A percentile compares a stretch with the other conserved stretches of the same genome.
These are phyloP conservation scores for Rhizopus sp. DNA, from an alignment of 371 early-diverging fungal species.

Conservation along the genomic window DNA sequence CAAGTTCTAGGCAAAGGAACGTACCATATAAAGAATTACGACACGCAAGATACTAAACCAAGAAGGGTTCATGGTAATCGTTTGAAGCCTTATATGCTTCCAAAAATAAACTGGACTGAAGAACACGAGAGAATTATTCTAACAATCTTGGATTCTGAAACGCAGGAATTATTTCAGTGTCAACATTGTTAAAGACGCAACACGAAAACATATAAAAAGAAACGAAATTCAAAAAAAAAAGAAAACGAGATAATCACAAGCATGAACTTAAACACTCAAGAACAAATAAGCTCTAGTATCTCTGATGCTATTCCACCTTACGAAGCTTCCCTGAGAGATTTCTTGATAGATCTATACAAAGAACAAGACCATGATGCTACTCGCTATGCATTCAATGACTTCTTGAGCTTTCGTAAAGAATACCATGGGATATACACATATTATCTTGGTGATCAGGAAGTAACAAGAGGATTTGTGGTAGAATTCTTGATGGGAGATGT, in stretches of 20 bases:
- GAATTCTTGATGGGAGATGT: too few relatives aligned
- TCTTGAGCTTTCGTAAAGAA: too few relatives aligned
- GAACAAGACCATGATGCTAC: too few relatives aligned
- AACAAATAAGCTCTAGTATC: too few relatives aligned
- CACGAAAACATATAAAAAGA: neutral
- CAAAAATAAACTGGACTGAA: neutral
- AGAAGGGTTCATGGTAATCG: constrained; percentile 1
- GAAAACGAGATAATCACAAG: neutral
- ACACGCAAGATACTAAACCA: neutral
- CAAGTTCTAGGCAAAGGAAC: neutral
- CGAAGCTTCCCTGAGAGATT: too few relatives aligned
- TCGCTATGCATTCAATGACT: too few relatives aligned
- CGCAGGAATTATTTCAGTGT: neutral
- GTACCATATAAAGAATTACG: neutral
- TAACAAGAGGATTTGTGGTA: too few relatives aligned
- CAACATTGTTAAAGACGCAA: neutral
- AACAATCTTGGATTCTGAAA: neutral
- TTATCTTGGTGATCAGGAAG: too few relatives aligned
- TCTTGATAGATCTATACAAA: too few relatives aligned
- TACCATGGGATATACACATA: too few relatives aligned
- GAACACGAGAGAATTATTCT: neutral
- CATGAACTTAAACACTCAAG: neutral
- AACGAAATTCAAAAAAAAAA: constrained; percentile 12
- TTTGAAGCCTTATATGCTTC: neutral
- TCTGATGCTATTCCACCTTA: too few relatives aligned